A percentile compares a stretch with the other conserved stretches of the same genome.
Conservation (phyloP, 73 alveolate species). For the Paramecium primaurelia region DNA sequence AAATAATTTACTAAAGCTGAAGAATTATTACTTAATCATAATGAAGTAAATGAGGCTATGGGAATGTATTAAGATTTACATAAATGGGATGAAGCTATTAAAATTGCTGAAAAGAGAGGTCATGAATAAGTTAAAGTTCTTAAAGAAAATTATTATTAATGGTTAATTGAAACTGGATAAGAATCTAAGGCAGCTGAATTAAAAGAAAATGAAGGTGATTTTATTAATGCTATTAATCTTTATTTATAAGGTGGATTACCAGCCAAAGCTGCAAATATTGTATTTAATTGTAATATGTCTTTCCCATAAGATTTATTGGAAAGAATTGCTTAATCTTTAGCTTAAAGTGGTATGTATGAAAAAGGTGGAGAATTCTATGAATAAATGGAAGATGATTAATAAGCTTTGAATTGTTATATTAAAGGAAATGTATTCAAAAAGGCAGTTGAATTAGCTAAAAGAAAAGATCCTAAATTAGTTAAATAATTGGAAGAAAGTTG, state of each 20-base stretch:
- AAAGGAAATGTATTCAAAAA: conserved; percentile 98
- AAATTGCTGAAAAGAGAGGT: conserved; percentile 98
- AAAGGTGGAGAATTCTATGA: conserved; percentile 99
- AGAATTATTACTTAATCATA: conserved; percentile 96
- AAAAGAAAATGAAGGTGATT: conserved; percentile 99
- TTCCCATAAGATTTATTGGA: conserved; percentile 94
- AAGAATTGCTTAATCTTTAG: conserved; percentile 87
- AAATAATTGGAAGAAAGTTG: conserved; percentile 98
- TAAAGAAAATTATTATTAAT: conserved; percentile 96
- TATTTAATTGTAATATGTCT: conserved; percentile 90
- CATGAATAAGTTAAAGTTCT: conserved; percentile 98
- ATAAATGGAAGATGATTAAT: conserved; percentile 92
- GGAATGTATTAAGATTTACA: conserved; percentile 99
- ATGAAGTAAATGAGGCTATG: conserved; percentile 99
- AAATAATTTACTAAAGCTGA: conserved; percentile 99
- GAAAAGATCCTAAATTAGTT: conserved; percentile 69
- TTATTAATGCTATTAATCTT: conserved; percentile 94
- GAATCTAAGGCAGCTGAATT: conserved; percentile 96
- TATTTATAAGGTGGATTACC: conserved; percentile 99
- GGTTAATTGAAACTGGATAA: conserved; percentile 98
- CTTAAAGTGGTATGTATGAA: conserved; percentile 97
- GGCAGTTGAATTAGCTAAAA: conserved; percentile 94
- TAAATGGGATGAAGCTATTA: conserved; percentile 99
- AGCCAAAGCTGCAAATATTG: conserved; percentile 99
- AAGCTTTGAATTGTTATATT: conserved; percentile 98